Evolutionary conservation across 1,284 basidiomycete species (phyloP).

Genomic region (Grifola frondosa): DNA sequence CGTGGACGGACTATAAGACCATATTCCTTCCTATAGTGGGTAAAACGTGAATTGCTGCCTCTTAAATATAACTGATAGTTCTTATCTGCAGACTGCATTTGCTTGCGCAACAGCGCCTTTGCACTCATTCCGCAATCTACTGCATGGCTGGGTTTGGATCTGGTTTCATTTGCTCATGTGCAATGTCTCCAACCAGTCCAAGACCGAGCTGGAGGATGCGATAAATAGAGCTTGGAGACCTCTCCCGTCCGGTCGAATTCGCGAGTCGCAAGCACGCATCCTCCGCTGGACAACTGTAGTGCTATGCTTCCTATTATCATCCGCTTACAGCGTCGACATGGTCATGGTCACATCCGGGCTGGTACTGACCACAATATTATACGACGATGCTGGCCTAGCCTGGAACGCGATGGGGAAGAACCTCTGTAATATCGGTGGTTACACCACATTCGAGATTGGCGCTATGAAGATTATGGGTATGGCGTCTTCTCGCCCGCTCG

Average conservation of each 20-base stretch:
- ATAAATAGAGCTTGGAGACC: constrained; percentile 37
- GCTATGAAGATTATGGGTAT: constrained; percentile 31
- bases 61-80: neutral
- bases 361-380: constrained; percentile 28
- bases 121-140: constrained; percentile 14
- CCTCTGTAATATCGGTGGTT: constrained; percentile 33
- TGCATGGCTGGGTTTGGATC: constrained; percentile 24
- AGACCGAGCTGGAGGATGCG: constrained; percentile 30
- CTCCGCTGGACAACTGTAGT: constrained; percentile 31
- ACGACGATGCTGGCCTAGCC: constrained; percentile 30
- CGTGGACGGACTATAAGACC: constrained; percentile 28
- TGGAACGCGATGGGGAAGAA: constrained; percentile 31
- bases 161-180: constrained; percentile 37
- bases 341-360: constrained; percentile 25
- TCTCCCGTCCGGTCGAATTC: constrained; percentile 32
- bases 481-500: constrained; percentile 9
- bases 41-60: too few species aligned
- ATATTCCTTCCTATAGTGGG: constrained; percentile 29
- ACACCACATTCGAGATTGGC: constrained; percentile 34
- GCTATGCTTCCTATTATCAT: constrained; percentile 28
- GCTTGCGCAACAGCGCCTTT: constrained; percentile 24
- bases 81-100: constrained; percentile 22
- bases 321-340: constrained; percentile 21
- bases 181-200: constrained; percentile 36
- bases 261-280: constrained; percentile 20